Evolutionary conservation across 805 yeast genomes (phyloP).

Genomic region (Candida ovalis): DNA sequence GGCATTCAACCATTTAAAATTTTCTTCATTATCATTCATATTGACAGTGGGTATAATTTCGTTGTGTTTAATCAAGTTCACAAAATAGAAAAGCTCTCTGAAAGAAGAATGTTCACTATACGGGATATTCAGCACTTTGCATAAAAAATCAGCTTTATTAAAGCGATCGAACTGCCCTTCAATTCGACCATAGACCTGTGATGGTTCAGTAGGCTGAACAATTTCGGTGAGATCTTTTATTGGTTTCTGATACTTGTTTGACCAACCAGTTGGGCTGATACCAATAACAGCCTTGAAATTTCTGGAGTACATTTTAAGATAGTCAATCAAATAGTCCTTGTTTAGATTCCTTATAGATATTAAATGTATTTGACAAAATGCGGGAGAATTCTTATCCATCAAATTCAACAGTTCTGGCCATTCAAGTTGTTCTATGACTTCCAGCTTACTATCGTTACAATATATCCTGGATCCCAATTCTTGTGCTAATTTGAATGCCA

Average conservation of each 20-base stretch:
- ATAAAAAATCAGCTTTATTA: conserved; percentile 15
- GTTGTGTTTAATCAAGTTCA: conserved; percentile 45
- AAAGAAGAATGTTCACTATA: conserved; percentile 94
- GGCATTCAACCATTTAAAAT: conserved; percentile 8
- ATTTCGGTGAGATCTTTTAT: conserved; percentile 9
- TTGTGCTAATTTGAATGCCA: conserved; percentile 66
- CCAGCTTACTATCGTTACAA: conserved; percentile 45
- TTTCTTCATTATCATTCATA: conserved; percentile 18
- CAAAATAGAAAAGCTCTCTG: conserved; percentile 69
- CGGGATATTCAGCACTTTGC: conserved; percentile 41
- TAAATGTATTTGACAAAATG: conserved; percentile 59
- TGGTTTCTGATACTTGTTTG: conserved; percentile 38
- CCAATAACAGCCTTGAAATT: conserved; percentile 64
- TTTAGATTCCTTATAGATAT: conserved; percentile 61
- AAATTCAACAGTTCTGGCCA: conserved; percentile 39
- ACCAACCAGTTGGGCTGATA: conserved; percentile 90
- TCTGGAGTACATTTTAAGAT: conserved; percentile 43
- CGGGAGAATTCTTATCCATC: conserved; percentile 41
- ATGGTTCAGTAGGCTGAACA: conserved; percentile 11
- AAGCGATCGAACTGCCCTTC: conserved; percentile 16
- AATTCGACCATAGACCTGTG: conserved; percentile 12
- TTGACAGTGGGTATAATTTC: conserved; percentile 80
- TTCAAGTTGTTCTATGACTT: conserved; percentile 42
- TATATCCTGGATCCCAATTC: conserved; percentile 50
- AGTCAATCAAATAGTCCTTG: conserved; percentile 41